A percentile compares a stretch with the other conserved stretches of the same genome.
Evolutionary conservation across 2,329 filamentous ascomycete genomes (phyloP).

Genomic region (Hypoxylon sp.): DNA sequence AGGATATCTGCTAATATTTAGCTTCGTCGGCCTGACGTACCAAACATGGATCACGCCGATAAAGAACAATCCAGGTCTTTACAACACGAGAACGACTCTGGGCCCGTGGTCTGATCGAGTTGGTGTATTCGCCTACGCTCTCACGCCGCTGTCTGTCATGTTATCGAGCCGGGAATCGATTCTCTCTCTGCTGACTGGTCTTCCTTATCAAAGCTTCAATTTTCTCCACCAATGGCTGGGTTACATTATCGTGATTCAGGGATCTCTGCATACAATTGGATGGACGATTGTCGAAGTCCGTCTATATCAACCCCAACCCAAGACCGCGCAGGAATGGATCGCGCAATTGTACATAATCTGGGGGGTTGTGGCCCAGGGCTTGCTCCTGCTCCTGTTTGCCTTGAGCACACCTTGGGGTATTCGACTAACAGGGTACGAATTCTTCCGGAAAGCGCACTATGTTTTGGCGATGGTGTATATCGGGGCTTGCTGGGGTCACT

Average conservation of each 20-base stretch:
- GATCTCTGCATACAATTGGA: constrained; percentile 75
- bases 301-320: constrained; percentile 80
- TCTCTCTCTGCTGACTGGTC: constrained; percentile 76
- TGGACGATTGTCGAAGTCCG: constrained; percentile 76
- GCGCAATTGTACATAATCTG: constrained; percentile 77
- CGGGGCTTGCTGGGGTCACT: constrained; percentile 82
- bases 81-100: constrained; percentile 75
- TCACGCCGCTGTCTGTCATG: constrained; percentile 78
- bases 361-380: constrained; percentile 76
- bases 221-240: constrained; percentile 84
- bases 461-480: constrained; percentile 80
- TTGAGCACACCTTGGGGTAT: constrained; percentile 72
- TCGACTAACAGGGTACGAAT: constrained; percentile 78
- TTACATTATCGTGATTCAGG: constrained; percentile 78
- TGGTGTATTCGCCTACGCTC: constrained; percentile 78
- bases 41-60: constrained; percentile 78
- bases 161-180: constrained; percentile 78
- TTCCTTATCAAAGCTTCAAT: constrained; percentile 82
- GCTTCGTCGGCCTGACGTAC: constrained; percentile 77
- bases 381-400: constrained; percentile 72
- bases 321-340: constrained; percentile 68
- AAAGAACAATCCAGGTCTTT: constrained; percentile 64
- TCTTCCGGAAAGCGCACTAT: constrained; percentile 81
- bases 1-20: constrained; percentile 75
- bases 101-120: constrained; percentile 78